A percentile compares a stretch with the other conserved stretches of the same genome.
phyloP scores from a whole-genome alignment of 2,329 filamentous ascomycete species.

The Xylariaceae sp. region DNA sequence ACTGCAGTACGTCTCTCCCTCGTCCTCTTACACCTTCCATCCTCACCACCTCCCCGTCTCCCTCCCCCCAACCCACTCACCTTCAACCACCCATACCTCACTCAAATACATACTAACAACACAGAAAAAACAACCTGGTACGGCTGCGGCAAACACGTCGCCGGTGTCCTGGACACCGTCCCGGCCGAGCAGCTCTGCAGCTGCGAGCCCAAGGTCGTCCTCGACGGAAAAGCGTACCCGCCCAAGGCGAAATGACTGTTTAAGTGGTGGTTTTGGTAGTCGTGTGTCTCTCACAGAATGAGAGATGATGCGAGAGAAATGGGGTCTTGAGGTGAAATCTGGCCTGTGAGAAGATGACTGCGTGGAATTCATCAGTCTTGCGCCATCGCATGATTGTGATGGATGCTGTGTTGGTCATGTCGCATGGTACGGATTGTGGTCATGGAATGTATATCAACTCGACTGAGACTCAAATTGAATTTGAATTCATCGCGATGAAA shows the following conservation, averaged over 20 bases:
- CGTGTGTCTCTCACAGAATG: not conserved
- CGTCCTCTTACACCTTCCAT: no score
- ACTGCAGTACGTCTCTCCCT: constrained; percentile 50
- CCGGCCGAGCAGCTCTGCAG: constrained; percentile 56
- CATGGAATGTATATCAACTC: no score
- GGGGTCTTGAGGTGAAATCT: no score
- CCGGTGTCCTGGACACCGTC: constrained; percentile 56
- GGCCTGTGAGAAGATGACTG: no score
- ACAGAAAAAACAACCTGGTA: constrained; percentile 58
- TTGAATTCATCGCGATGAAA: no score
- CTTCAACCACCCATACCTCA: not conserved
- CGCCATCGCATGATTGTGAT: no score
- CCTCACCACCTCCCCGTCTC: not conserved
- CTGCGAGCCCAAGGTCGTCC: constrained; percentile 59
- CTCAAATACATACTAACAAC: not conserved
- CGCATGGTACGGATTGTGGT: no score
- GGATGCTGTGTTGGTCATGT: no score
- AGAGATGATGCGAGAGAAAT: not conserved
- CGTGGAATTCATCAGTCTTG: no score
- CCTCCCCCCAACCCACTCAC: not conserved
- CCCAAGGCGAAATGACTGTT: constrained; percentile 46
- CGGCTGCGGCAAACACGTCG: constrained; percentile 59
- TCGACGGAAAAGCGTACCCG: constrained; percentile 58
- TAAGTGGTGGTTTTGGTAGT: constrained; percentile 10
- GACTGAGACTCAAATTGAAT: no score